These are phyloP conservation scores for Suillus bovinus DNA, from an alignment of 768 basidiomycete species.

Conservation along the genomic window DNA sequence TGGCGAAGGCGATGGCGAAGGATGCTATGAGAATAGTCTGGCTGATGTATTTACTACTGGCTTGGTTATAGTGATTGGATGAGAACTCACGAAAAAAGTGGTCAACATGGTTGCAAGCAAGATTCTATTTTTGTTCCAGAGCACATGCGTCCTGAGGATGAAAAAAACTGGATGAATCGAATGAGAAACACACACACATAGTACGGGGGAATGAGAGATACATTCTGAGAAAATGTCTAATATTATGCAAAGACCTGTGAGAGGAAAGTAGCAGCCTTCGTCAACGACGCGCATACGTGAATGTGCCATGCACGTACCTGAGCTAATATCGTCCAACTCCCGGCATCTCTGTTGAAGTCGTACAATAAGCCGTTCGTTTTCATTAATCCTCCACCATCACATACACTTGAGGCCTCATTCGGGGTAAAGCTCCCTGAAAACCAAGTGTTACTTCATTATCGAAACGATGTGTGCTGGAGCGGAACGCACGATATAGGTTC, in stretches of 20 bases:
- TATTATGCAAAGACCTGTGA: not conserved
- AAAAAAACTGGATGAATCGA: not conserved
- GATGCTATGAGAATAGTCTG: not conserved
- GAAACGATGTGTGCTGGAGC: not conserved
- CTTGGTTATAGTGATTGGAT: not conserved
- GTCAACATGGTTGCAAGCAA: not conserved
- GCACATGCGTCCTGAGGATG: not conserved
- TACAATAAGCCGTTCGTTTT: not conserved
- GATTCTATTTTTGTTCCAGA: not conserved
- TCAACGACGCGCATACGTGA: not conserved
- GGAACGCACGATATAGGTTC: not conserved
- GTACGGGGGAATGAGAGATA: not conserved
- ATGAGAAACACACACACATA: not conserved
- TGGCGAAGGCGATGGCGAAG: not conserved
- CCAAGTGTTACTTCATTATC: not conserved
- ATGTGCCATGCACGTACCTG: not conserved
- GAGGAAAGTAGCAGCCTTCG: not conserved
- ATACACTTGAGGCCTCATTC: not conserved
- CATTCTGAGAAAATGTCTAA: not conserved
- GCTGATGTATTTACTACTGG: not conserved
- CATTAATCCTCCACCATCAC: not conserved
- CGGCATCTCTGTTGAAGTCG: not conserved
- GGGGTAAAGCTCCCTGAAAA: not conserved
- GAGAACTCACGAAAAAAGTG: not conserved
- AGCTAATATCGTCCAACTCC: not conserved